Percentiles rank a stretch among this genome's conserved stretches.
Evolutionary conservation across 106 monocot species (phyloP).

Genomic region (Xerophyta viscosa): DNA sequence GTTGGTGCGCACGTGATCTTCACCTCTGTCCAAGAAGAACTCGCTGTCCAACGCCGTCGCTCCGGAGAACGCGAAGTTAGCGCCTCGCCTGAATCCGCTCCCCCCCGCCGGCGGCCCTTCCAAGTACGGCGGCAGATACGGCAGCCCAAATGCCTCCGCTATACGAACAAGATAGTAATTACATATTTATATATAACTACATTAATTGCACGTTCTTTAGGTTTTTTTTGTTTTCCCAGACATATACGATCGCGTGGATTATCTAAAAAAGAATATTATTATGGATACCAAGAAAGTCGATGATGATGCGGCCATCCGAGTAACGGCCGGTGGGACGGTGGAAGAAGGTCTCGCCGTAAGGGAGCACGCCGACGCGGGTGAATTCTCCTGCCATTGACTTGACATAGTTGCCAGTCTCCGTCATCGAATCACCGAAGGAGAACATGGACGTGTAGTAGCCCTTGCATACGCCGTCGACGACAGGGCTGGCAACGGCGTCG

Average conservation of each 20-base stretch:
- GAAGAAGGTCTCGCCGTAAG: slow-evolving; percentile 62
- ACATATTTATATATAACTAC: background rate
- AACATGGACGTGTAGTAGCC: slow-evolving; percentile 32
- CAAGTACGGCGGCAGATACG: slow-evolving; percentile 28
- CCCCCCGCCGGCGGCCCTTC: background rate
- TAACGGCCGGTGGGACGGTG: slow-evolving; percentile 43
- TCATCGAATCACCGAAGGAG: slow-evolving; percentile 61
- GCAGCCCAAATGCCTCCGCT: slow-evolving; percentile 31
- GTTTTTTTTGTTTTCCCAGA: too few species aligned
- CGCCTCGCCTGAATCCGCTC: slow-evolving; percentile 17
- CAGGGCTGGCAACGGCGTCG: too few species aligned
- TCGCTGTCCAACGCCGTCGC: slow-evolving; percentile 24
- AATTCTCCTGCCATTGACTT: slow-evolving; percentile 1
- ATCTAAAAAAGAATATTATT: background rate
- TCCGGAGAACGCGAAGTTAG: slow-evolving; percentile 27
- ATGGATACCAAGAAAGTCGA: slow-evolving; percentile 53
- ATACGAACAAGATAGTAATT: background rate
- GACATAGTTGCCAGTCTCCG: slow-evolving; percentile 60
- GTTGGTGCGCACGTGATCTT: slow-evolving; percentile 4
- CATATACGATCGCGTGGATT: too few species aligned
- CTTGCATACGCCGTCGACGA: background rate
- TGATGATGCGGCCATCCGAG: slow-evolving; percentile 58
- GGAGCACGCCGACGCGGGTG: slow-evolving; percentile 14
- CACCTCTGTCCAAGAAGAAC: slow-evolving; percentile 22
- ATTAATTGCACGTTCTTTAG: too few species aligned